These are phyloP conservation scores for Eucalyptus camaldulensis DNA, from an alignment of 345 rosid species.

Conservation along the genomic window DNA sequence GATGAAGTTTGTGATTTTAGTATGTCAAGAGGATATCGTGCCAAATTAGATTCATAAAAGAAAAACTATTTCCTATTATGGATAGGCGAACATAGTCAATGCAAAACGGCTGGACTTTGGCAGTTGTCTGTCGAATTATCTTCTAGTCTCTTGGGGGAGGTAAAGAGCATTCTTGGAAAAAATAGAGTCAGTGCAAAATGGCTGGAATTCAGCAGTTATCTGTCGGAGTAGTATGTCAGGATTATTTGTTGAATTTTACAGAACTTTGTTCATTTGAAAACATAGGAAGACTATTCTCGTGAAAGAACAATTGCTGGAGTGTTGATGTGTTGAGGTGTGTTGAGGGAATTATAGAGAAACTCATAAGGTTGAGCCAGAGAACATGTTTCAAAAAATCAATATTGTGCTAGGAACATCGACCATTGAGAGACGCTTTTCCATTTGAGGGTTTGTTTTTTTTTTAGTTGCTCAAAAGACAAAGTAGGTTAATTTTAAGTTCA, in stretches of 20 bases:
- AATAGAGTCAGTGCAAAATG: background rate
- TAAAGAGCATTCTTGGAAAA: background rate
- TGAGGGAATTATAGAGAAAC: background rate
- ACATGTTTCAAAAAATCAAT: background rate
- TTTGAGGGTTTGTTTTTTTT: background rate
- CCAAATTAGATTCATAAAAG: background rate
- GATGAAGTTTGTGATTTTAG: background rate
- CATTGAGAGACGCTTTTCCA: background rate
- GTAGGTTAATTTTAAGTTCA: background rate
- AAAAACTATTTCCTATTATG: background rate
- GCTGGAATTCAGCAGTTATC: background rate
- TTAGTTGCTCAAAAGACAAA: background rate
- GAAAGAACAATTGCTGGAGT: background rate
- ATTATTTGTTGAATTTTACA: background rate
- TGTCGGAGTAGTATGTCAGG: background rate
- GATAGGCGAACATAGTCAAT: background rate
- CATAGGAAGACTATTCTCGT: background rate
- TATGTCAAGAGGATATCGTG: background rate
- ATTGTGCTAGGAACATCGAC: background rate
- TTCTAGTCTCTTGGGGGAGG: background rate
- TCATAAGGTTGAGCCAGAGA: background rate
- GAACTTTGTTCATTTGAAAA: background rate
- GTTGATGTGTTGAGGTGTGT: background rate
- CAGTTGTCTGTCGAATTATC: background rate
- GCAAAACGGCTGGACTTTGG: background rate